Base-by-base conservation (phyloP, 2,329 filamentous ascomycete species). In the Aspergillus costaricaensis region DNA sequence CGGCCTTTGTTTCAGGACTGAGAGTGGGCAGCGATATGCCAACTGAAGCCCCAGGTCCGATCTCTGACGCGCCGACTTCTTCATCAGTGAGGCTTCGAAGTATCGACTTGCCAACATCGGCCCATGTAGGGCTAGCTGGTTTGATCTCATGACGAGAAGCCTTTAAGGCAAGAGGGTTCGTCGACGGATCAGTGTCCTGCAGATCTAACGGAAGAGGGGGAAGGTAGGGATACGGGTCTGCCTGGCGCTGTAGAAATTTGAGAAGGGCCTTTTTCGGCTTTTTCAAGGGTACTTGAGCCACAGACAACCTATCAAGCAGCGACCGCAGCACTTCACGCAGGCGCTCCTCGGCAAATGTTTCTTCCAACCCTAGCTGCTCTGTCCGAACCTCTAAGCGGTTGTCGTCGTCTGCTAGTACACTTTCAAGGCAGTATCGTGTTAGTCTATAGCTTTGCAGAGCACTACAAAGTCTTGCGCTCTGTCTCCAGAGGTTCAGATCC, bases 401-500 rank as follows among this genome's bases (percentile, higher is more conserved):
- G 38, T 86, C 84, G 62, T 87, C 85, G 50, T 83, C 84, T 60
- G 87, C 86, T 39, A 88, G 73, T 4, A 88, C 84, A 63, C 86
- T 85, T 71, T 89, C 86, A 32, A 88, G 72, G 68, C 86, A 88
- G 68, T 83, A 89, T 27, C 86, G 81, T 15, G 82, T 81, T 39
- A 88, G 77, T 14, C 86, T 81, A 66, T 80, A 81, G 67, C 86
- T 88, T 54, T 83, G 80, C 9, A 88, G 73, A 55, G 86, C 78
- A 55, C 81, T 80, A 10, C 84, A 82, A 2, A 89, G 81, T 17
- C 85, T 82, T 19, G 85, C 83, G 21, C 84, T 81, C 64, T 85
- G 83, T 60, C 86, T 80, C 86, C 86, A 89, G 21, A 88, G 75
- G 67, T 88, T 86, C 41, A 87, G 73, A 67, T 89, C 86, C 4